Base-by-base conservation (phyloP, 345 rosid genomes). In the Acer negundo region DNA sequence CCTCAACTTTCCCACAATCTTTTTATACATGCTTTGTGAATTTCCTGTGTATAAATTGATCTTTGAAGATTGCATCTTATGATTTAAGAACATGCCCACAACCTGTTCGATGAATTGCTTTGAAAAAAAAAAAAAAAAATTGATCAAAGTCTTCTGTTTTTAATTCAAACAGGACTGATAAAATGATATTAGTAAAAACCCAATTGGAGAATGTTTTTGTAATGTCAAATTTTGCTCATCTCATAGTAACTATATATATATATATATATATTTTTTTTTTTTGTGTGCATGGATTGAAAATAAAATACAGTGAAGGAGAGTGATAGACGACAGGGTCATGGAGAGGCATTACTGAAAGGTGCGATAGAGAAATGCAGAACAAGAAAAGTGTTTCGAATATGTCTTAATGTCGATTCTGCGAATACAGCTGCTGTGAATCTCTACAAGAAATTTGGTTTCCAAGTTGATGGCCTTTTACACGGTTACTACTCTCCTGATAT, bases 401-500 rank as follows among this genome's bases (percentile, higher is more conserved):
- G 85, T 62, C 93, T 95, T 72, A 93, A 92, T 77, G 99, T 95
- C 47, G 97, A 92, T 72, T 92, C 96, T 6, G 72, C 77, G 77
- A 91, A 94, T 77, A 79, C 66, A 70, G 70, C 93, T 7, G 97
- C 98, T 1, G 69, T 92, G 89, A 84, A 80, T 79, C 84, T 93
- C 28, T 95, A 95, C 87, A 80, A 84, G 80, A 95, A 95, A 55
- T 69, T 76, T 62, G 98, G 98, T 47, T 95, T 93, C 84, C 86
- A 85, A 77, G 85, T 91, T 70, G 98, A 93, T 40, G 72, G 66
- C 67, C 63, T 92, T 74, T 77, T 91, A 11, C 74, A 84, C 77
- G 84, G 92, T 71, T 95, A 92, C 81, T 93, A 95, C 79, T 92
- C 93, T 8, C 23, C 84, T 0, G 93, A 90, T 56, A 85, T 96